A percentile compares a stretch with the other conserved stretches of the same genome.
Conservation (phyloP, 441 rosid genomes). For the Hura crepitans region DNA sequence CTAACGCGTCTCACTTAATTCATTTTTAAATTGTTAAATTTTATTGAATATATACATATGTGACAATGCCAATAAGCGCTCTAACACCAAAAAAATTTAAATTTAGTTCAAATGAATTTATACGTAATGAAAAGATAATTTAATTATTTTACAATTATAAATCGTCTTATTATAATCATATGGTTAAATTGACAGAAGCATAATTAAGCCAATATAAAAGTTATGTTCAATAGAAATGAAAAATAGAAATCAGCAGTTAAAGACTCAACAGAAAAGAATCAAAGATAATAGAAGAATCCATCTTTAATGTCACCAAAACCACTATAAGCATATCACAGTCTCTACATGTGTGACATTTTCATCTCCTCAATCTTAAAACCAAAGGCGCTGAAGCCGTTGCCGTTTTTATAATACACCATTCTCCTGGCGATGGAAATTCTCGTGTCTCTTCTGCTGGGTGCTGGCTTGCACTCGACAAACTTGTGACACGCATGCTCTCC, state of each 20-base stretch:
- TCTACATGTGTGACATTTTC: constrained; percentile 44
- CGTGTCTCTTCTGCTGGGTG: constrained; percentile 38
- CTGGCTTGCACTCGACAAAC: constrained; percentile 25
- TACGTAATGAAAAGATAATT: too few species aligned
- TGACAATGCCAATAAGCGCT: too few species aligned
- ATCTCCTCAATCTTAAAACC: constrained; percentile 37
- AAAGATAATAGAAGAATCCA: constrained; percentile 34
- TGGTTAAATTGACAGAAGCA: too few species aligned
- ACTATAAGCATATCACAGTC: constrained; percentile 35
- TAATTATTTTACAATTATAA: too few species aligned
- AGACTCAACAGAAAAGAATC: constrained; percentile 6
- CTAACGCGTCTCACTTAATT: too few species aligned
- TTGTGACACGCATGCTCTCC: constrained; percentile 21
- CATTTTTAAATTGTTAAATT: too few species aligned
- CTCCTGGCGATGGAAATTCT: constrained; percentile 42
- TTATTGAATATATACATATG: too few species aligned
- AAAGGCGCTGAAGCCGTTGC: constrained; percentile 32
- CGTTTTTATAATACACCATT: constrained; percentile 43
- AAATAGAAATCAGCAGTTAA: constrained; percentile 27
- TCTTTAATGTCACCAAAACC: constrained; percentile 33
- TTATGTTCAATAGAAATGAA: too few species aligned
- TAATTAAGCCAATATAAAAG: too few species aligned
- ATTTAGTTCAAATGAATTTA: too few species aligned
- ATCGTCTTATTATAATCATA: too few species aligned
- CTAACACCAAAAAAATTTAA: too few species aligned